These are phyloP conservation scores for Trichoderma oligosporum DNA, from an alignment of 2,329 filamentous ascomycete species.

Conservation along the genomic window DNA sequence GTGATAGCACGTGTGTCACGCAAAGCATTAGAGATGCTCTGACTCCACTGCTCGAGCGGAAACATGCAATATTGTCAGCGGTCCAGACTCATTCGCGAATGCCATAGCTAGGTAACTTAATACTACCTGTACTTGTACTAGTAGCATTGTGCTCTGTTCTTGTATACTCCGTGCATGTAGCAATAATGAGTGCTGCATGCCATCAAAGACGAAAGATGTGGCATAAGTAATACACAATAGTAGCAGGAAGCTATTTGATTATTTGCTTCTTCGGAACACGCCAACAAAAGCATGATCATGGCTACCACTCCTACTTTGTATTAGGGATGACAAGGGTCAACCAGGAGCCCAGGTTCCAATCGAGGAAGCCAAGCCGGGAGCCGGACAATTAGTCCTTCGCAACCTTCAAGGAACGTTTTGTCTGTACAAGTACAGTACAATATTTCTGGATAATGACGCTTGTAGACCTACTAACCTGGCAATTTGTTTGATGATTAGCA, in stretches of 20 bases:
- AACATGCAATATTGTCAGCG: background rate
- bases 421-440: too few relatives aligned
- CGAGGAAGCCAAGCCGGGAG: slow-evolving; percentile 9
- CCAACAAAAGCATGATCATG: too few relatives aligned
- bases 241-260: too few relatives aligned
- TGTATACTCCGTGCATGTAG: too few relatives aligned
- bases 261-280: too few relatives aligned
- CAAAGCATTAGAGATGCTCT: background rate
- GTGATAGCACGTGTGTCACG: background rate
- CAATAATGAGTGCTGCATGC: too few relatives aligned
- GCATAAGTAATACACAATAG: too few relatives aligned
- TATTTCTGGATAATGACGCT: slow-evolving; percentile 10
- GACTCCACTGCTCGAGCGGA: background rate
- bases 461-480: background rate
- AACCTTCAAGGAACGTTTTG: background rate
- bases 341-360: slow-evolving; percentile 1
- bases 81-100: too few relatives aligned
- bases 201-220: too few relatives aligned
- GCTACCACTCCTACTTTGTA: background rate
- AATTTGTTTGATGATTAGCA: background rate
- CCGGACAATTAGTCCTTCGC: background rate
- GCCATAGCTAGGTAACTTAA: too few relatives aligned
- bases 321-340: background rate
- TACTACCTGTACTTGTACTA: too few relatives aligned
- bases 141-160: too few relatives aligned